These are phyloP conservation scores for Choiromyces venosus DNA, from an alignment of 495 filamentous ascomycete species.

Conservation along the genomic window DNA sequence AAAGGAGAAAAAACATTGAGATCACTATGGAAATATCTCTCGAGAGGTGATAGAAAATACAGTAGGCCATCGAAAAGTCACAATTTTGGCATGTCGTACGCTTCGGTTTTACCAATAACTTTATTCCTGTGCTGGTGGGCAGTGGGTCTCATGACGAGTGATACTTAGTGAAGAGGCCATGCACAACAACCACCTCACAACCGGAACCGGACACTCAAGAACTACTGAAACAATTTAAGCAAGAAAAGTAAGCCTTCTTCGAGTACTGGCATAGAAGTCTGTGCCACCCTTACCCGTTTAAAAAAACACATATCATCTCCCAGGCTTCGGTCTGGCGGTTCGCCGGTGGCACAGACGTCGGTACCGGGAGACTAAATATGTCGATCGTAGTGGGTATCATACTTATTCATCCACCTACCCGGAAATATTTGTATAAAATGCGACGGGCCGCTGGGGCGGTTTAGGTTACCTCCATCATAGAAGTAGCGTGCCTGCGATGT, in stretches of 20 bases:
- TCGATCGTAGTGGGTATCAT: not conserved
- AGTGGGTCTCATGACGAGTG: no score
- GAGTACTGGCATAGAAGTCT: not conserved
- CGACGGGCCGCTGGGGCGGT: not conserved
- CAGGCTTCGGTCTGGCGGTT: not conserved
- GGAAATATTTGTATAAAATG: not conserved
- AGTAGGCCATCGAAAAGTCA: no score
- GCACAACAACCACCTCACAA: no score
- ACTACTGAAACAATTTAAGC: not conserved
- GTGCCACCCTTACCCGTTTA: not conserved
- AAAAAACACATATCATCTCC: not conserved
- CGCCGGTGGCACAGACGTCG: not conserved
- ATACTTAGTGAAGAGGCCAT: no score
- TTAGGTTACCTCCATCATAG: not conserved
- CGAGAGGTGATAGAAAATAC: no score
- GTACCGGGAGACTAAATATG: not conserved
- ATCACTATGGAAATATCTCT: no score
- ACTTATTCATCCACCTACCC: not conserved
- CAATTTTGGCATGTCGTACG: no score
- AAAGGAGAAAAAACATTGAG: no score
- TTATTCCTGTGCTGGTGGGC: no score
- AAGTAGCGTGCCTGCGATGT: no score
- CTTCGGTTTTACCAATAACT: no score
- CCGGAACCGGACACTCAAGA: no score
- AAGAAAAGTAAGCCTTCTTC: not conserved